Percentiles rank a stretch among this genome's conserved stretches.
phyloP scores from a whole-genome alignment of 495 filamentous ascomycete species.

The Thermothielavioides terrestris region DNA sequence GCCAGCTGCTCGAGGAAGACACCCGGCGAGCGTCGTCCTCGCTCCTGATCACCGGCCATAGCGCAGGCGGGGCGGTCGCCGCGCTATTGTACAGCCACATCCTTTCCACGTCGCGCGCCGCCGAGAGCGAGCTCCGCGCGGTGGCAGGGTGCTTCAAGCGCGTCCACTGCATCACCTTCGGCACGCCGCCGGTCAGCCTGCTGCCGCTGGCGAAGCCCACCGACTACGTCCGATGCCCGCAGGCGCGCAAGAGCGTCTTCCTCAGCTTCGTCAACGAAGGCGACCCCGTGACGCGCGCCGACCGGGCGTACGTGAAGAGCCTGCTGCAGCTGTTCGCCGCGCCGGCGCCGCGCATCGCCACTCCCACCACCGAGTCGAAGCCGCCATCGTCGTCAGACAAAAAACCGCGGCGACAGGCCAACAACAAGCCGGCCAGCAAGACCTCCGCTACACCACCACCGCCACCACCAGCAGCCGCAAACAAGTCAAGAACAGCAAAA shows the following conservation, averaged over 20 bases:
- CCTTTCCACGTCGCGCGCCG: constrained; percentile 46
- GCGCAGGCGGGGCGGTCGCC: constrained; percentile 74
- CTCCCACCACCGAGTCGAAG: background rate
- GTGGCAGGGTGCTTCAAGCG: constrained; percentile 62
- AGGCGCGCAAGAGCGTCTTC: constrained; percentile 57
- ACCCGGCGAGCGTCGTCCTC: constrained; percentile 56
- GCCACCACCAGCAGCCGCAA: too few relatives aligned
- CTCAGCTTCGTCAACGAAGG: constrained; percentile 75
- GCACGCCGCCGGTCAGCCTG: constrained; percentile 65
- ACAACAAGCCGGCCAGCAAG: constrained; percentile 13
- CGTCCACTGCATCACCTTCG: constrained; percentile 76
- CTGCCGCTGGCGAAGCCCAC: constrained; percentile 54
- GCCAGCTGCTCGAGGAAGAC: constrained; percentile 58
- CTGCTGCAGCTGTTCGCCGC: constrained; percentile 60
- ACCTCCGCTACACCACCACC: background rate
- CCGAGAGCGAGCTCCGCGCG: constrained; percentile 55
- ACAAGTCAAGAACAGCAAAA: background rate
- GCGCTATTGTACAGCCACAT: constrained; percentile 71
- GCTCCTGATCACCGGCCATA: constrained; percentile 75
- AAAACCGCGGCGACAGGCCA: background rate
- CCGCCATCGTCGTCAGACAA: background rate
- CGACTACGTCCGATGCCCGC: constrained; percentile 18
- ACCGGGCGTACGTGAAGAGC: constrained; percentile 61
- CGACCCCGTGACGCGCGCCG: constrained; percentile 68
- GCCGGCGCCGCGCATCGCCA: constrained; percentile 42